Evolutionary conservation across 306 rosid species (phyloP), one percentile per base, ranked within the genome.

Genomic region (Fragaria nilgerrensis): DNA sequence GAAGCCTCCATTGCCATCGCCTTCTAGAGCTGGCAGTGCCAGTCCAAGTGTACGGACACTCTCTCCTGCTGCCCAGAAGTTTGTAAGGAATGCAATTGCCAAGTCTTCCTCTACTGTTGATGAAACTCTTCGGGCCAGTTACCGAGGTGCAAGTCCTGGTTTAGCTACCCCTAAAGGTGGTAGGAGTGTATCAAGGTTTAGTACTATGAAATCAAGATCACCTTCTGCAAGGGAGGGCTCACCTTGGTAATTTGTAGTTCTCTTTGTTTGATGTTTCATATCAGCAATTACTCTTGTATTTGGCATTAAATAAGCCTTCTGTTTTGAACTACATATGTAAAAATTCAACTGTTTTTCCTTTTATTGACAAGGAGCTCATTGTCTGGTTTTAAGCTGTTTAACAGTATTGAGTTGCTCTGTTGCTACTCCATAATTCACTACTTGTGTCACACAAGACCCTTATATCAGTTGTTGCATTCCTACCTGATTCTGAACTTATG

Each of bases 11-110:
- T 78, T 96, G 92, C 96, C 97, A 4, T 92, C 99, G 1, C 94
- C 94, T 1, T 87, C 67, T 59, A 87, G 97, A 88, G 91, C 92
- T 5, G 97, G 98, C 61, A 93, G 97, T 88, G 97, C 89, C 68
- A 96, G 96, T 84, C 98, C 98, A 3, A 93, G 89, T 72, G 89
- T 82, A 79, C 62, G 94, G 70, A 88, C 98, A 0, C 90, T 96
- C 32, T 96, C 99, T 69, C 90, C 92, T 48, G 99, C 99, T 29
- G 99, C 99, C 13, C 98, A 96, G 89, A 96, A 93, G 87, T 96
- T 96, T 69, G 91, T 96, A 7, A 85, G 98, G 87, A 89, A 93
- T 80, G 97, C 97, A 36, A 89, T 96, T 44, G 94, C 93, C 58
- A 92, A 90, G 87, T 81, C 90, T 15, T 84, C 98, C 0, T 87